Evolutionary conservation across 768 basidiomycete genomes (phyloP).

Genomic region (Phaeolepiota aurea): DNA sequence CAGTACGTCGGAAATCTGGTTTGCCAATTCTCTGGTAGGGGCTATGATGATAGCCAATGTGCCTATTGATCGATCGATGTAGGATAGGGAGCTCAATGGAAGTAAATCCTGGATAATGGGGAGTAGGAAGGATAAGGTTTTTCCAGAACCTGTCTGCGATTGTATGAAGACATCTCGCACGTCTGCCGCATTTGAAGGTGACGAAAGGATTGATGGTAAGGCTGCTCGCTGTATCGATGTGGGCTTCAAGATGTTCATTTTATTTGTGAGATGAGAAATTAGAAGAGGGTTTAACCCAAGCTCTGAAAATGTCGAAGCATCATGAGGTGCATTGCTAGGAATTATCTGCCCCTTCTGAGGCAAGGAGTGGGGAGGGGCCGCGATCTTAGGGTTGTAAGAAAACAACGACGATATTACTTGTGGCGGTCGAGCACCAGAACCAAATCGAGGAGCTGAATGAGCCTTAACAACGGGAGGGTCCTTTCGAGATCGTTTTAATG

Average conservation of each 20-base stretch:
- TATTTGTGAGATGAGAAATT: slow-evolving; percentile 64
- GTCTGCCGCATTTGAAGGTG: slow-evolving; percentile 22
- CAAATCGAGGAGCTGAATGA: slow-evolving; percentile 13
- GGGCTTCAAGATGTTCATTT: slow-evolving; percentile 78
- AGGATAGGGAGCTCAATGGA: slow-evolving; percentile 81
- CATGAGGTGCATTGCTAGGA: slow-evolving; percentile 83
- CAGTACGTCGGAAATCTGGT: slow-evolving; percentile 95
- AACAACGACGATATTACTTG: slow-evolving; percentile 88
- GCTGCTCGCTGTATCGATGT: slow-evolving; percentile 85
- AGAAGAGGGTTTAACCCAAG: slow-evolving; percentile 81
- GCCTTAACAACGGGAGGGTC: slow-evolving; percentile 12
- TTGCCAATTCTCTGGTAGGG: slow-evolving; percentile 92
- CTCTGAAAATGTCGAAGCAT: slow-evolving; percentile 71
- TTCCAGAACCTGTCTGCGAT: slow-evolving; percentile 95
- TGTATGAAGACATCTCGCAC: slow-evolving; percentile 85
- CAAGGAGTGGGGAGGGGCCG: slow-evolving; percentile 23
- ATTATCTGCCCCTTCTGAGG: slow-evolving; percentile 18
- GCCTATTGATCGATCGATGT: slow-evolving; percentile 91
- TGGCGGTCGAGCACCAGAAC: slow-evolving; percentile 22
- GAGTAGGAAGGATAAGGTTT: slow-evolving; percentile 87
- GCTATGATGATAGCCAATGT: slow-evolving; percentile 92
- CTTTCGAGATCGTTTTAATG: slow-evolving; percentile 39
- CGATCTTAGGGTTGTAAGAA: slow-evolving; percentile 70
- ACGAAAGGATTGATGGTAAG: slow-evolving; percentile 42
- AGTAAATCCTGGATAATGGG: slow-evolving; percentile 94